Evolutionary conservation across 305 asterid species (phyloP), one percentile per base, ranked within the genome.

Genomic region (Fraxinus paxiana): DNA sequence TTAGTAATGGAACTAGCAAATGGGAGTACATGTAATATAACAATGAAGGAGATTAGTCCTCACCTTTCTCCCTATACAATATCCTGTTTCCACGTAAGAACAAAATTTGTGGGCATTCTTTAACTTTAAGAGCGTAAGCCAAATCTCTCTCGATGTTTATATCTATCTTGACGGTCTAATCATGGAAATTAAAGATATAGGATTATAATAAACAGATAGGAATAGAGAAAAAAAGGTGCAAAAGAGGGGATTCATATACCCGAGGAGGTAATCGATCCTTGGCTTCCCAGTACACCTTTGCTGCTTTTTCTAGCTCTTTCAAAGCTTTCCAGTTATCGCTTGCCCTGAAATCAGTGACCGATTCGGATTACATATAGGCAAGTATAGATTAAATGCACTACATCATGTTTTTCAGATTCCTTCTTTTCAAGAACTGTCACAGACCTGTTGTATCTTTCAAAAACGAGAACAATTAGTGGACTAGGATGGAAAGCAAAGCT

Each of bases 401-500:
- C n/a, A 65, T 67, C 18, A 28, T 12, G 31, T 67, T 67, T 10
- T 63, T 0, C 9, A 26, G 33, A 22, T 63, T 63, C n/a, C 10
- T 9, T 10, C 6, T 24, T 63, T 67, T 26, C 7, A 67, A 8
- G 9, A 15, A 79, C 24, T 2, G 5, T 73, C 15, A 85, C 85
- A 89, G 79, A 80, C 98, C 97, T 88, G 86, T 93, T 90, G 88
- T 93, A 93, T 92, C 98, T 84, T 87, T 95, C 98, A n/a, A 95
- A 95, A 78, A 90, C 92, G 28, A 93, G 93, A 82, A 95, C 95
- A 30, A 95, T 87, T n/a, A 95, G 87, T 15, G 98, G 99, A 87
- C 99, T 95, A 46, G 99, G 99, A 84, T 89, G 98, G 85, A 95
- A 95, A 81, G 98, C 97, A 84, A 95, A 95, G 88, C 97, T 93